Conservation (phyloP, 2,329 filamentous ascomycete species). For the Hypoxylon sp. region DNA sequence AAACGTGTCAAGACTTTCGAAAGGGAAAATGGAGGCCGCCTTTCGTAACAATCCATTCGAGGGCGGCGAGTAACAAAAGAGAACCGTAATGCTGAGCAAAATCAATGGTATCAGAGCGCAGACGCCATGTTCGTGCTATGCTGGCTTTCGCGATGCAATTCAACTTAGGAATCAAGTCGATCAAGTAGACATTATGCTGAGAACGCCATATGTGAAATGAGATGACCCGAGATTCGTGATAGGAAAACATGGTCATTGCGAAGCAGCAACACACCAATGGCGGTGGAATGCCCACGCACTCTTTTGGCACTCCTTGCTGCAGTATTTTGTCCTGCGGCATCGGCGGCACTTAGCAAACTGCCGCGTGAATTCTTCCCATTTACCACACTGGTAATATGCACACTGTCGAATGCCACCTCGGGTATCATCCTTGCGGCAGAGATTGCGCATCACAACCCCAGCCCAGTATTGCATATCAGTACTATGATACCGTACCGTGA, state of each 20-base stretch:
- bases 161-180: slow-evolving; percentile 52
- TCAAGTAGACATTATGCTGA: slow-evolving; percentile 55
- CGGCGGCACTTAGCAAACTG: slow-evolving; percentile 98
- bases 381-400: slow-evolving; percentile 97
- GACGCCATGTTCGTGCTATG: slow-evolving; percentile 56
- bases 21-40: slow-evolving; percentile 25
- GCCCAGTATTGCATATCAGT: slow-evolving; percentile 99
- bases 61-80: slow-evolving; percentile 47
- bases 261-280: slow-evolving; percentile 92
- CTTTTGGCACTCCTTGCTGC: slow-evolving; percentile 99
- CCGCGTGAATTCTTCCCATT: slow-evolving; percentile 96
- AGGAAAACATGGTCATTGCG: slow-evolving; percentile 58
- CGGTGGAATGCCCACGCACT: slow-evolving; percentile 98
- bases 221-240: slow-evolving; percentile 42
- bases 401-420: slow-evolving; percentile 95
- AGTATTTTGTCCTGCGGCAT: slow-evolving; percentile 97
- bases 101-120: slow-evolving; percentile 56
- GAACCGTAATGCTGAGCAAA: slow-evolving; percentile 54
- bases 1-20: slow-evolving; percentile 29
- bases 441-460: slow-evolving; percentile 97
- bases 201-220: slow-evolving; percentile 51
- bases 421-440: slow-evolving; percentile 97
- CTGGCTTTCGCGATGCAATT: slow-evolving; percentile 56
- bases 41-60: slow-evolving; percentile 38
- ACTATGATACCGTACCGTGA: slow-evolving; percentile 93